Base-by-base conservation (phyloP, 768 basidiomycete species). In the Boletus rubroflammeus region DNA sequence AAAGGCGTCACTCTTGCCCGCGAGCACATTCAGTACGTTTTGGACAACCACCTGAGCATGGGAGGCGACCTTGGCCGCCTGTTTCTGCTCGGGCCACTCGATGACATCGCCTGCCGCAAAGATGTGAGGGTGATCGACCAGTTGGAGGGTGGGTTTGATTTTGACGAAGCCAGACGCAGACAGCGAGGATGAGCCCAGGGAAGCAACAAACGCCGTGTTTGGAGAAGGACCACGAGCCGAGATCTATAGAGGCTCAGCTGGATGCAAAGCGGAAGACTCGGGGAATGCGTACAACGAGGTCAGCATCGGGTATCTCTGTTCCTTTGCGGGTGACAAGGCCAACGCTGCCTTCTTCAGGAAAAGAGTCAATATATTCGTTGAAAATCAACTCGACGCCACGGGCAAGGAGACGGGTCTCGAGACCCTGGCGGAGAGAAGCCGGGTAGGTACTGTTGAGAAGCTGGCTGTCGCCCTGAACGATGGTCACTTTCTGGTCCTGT, bases 51-150 rank as follows among this genome's bases (percentile, higher is more conserved):
- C 54, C 0, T 17, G 48, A 25, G 60, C 76, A 56, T 88, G 87
- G 6, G 60, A 61, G 2, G 44, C 23, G 0, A 71, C 72, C 64
- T 88, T 86, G 15, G 69, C 73, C 0, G 69, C 69, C 44, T 80
- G 84, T 60, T 86, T 87, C 67, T 86, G 81, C 66, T 87, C 87
- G 1, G 69, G 52, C 74, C 79, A 82, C 36, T 84, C 81, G 55
- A 83, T 78, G 54, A 84, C 75, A 61, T 90, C 87, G 2, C 87
- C 87, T 3, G 70, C 75, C 0, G 86, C 88, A 53, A 84, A 88
- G 14, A 89, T 79, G 54, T 75, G 74, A 0, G 80, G 71, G 64
- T 84, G 69, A 0, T 67, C 69, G 7, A 58, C 61, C 3, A 89
- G 66, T 60, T 86, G 84, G 38, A 89, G 73, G 0, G 83, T 85